Evolutionary conservation across 139 green algal species (phyloP), one percentile per base, ranked within the genome.

Genomic region (Pleodorina starrii): DNA sequence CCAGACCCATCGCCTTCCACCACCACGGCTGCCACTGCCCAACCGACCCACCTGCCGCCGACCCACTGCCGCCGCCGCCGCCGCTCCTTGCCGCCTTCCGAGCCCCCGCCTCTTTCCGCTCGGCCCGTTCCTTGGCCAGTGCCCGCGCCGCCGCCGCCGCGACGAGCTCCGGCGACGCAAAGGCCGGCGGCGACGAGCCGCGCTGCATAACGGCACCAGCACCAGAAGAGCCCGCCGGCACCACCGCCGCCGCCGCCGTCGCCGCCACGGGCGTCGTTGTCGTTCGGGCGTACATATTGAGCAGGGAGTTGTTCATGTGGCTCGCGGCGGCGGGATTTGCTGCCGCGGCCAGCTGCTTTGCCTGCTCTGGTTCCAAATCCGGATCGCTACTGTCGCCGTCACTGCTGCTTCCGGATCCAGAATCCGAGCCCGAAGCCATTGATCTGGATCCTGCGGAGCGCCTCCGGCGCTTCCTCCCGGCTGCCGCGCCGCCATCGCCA

Each of bases 221-320:
- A 94, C 93, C 0, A 73, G 63, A 95, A 95, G 0, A 92, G n/a
- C n/a, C n/a, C n/a, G n/a, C n/a, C n/a, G n/a, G n/a, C n/a, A n/a
- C n/a, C 54, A 66, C 54, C 5, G 54, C 91, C 4, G 92, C 71
- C 46, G 93, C 90, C 12, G 93, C 92, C 48, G n/a, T n/a, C 63
- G 57, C 59, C 59, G 32, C 27, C 21, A 9, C 79, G 16, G 25
- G 2, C 1, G 78, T 14, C 25, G 75, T 48, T 35, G 74, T 29
- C 14, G 72, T 50, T 14, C 46, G 44, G 19, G 90, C 90, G 78
- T 96, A 96, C 86, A 96, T 92, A 71, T 84, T 92, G n/a, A 96
- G 79, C 44, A 96, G 81, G 4, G 88, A 92, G 50, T 63, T 89
- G 72, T 96, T 96, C 54, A 96, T 90, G 50, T 90, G 87, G 5